phyloP scores from a whole-genome alignment of 106 monocot species.

The Acorus calamus region DNA sequence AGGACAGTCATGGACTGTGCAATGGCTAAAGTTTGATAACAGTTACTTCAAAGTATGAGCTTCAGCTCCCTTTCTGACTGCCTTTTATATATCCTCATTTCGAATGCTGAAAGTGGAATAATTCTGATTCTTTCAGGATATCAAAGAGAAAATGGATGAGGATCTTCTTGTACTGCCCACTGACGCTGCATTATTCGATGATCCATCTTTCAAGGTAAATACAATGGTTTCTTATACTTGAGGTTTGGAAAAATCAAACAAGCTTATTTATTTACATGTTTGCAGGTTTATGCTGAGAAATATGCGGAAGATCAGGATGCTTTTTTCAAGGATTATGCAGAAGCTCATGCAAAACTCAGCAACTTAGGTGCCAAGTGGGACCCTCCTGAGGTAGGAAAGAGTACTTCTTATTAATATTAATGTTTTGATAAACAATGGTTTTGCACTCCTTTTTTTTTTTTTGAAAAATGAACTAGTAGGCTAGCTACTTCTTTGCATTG shows the following conservation, averaged over 20 bases:
- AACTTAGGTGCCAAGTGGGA: constrained; percentile 84
- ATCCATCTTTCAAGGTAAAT: constrained; percentile 86
- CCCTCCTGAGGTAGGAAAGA: constrained; percentile 59
- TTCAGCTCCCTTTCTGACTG: not conserved
- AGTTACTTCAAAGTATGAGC: constrained; percentile 83
- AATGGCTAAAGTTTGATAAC: constrained; percentile 98
- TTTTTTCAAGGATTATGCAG: constrained; percentile 94
- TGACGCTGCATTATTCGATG: constrained; percentile 92
- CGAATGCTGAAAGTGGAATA: not conserved
- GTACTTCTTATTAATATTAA: too few species aligned
- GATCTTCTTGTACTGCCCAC: constrained; percentile 96
- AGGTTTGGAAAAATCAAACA: too few species aligned
- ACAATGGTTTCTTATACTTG: not conserved
- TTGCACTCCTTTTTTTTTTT: too few species aligned
- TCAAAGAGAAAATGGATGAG: constrained; percentile 79
- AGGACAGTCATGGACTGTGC: constrained; percentile 96
- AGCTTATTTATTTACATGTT: not conserved
- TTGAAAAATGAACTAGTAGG: too few species aligned
- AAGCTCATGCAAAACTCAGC: constrained; percentile 97
- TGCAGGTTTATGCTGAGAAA: constrained; percentile 83
- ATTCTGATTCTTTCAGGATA: constrained; percentile 41
- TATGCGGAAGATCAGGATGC: constrained; percentile 83
- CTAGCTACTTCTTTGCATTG: too few species aligned
- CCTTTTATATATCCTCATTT: not conserved
- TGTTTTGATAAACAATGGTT: too few species aligned